Percentiles rank a stretch among this genome's conserved stretches.
These are phyloP conservation scores for Clohesyomyces aquaticus DNA, from an alignment of 495 filamentous ascomycete genomes.

Conservation along the genomic window DNA sequence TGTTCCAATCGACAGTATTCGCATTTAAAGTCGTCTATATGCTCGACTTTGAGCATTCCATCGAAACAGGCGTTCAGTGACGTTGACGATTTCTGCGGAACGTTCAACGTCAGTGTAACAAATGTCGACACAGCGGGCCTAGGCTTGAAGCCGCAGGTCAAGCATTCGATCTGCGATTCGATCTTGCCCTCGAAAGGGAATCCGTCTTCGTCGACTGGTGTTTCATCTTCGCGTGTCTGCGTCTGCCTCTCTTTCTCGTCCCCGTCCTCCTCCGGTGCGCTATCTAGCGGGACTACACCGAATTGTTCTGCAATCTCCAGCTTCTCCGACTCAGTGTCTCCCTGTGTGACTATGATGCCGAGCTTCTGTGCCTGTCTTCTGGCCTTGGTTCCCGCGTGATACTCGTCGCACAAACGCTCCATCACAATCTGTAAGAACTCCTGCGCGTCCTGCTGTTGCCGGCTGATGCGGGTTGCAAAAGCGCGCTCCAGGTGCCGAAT, in stretches of 20 bases:
- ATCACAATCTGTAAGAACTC: conserved; percentile 94
- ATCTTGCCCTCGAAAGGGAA: conserved; percentile 86
- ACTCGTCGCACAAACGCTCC: conserved; percentile 90
- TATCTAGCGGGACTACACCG: conserved; percentile 13
- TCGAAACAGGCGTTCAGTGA: conserved; percentile 81
- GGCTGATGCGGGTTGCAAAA: conserved; percentile 85
- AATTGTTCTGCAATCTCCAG: conserved; percentile 32
- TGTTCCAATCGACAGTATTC: conserved; percentile 88
- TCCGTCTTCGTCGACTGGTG: conserved; percentile 59
- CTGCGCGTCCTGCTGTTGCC: conserved; percentile 97
- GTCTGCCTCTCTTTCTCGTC: conserved; percentile 10
- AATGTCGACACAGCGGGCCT: conserved; percentile 81
- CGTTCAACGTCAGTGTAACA: conserved; percentile 88
- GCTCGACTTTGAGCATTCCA: conserved; percentile 88
- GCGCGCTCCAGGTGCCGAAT: conserved; percentile 79
- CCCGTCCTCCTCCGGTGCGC: neutral
- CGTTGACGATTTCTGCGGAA: conserved; percentile 74
- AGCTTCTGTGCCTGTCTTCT: conserved; percentile 52
- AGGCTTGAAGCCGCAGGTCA: conserved; percentile 85
- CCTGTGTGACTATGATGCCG: conserved; percentile 11
- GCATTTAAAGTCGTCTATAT: conserved; percentile 95
- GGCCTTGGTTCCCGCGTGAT: conserved; percentile 79
- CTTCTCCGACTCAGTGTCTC: conserved; percentile 20
- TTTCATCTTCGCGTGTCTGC: conserved; percentile 7
- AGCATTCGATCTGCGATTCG: conserved; percentile 91